These are phyloP conservation scores for Tephrocybe sp. DNA, from an alignment of 768 basidiomycete genomes.

Conservation along the genomic window DNA sequence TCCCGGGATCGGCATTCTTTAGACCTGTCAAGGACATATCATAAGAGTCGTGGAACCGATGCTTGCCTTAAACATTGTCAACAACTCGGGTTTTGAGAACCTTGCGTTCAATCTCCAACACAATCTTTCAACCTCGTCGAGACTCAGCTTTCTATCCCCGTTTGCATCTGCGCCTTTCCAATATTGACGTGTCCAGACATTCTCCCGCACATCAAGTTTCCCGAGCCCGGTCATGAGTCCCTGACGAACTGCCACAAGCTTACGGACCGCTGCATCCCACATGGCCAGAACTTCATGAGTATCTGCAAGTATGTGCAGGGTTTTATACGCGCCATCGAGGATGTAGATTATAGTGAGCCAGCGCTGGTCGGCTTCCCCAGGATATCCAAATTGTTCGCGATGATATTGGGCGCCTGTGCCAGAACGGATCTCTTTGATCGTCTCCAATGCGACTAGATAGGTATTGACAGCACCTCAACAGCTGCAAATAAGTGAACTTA, in stretches of 20 bases:
- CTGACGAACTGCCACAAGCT: conserved; percentile 63
- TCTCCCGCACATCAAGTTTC: conserved; percentile 60
- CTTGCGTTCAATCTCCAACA: conserved; percentile 73
- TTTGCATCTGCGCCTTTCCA: conserved; percentile 75
- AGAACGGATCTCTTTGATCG: conserved; percentile 83
- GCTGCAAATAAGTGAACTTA: conserved; percentile 32
- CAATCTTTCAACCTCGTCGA: conserved; percentile 70
- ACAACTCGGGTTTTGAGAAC: conserved; percentile 50
- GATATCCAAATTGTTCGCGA: conserved; percentile 66
- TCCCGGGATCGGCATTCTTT: conserved; percentile 63
- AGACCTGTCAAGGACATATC: neutral
- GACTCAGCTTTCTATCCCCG: conserved; percentile 61
- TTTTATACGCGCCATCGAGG: conserved; percentile 77
- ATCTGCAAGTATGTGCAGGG: conserved; percentile 79
- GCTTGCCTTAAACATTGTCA: conserved; percentile 57
- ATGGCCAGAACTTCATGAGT: conserved; percentile 47
- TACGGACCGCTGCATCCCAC: conserved; percentile 60
- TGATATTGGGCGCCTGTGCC: conserved; percentile 72
- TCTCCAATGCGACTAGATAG: conserved; percentile 74
- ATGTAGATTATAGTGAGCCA: conserved; percentile 91
- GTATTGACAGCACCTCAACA: neutral
- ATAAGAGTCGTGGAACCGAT: neutral
- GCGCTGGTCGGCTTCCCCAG: conserved; percentile 59
- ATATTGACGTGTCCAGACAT: conserved; percentile 78
- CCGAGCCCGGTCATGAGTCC: conserved; percentile 71